phyloP scores from a whole-genome alignment of 2,329 filamentous ascomycete genomes.

The Epichloe uncinata region DNA sequence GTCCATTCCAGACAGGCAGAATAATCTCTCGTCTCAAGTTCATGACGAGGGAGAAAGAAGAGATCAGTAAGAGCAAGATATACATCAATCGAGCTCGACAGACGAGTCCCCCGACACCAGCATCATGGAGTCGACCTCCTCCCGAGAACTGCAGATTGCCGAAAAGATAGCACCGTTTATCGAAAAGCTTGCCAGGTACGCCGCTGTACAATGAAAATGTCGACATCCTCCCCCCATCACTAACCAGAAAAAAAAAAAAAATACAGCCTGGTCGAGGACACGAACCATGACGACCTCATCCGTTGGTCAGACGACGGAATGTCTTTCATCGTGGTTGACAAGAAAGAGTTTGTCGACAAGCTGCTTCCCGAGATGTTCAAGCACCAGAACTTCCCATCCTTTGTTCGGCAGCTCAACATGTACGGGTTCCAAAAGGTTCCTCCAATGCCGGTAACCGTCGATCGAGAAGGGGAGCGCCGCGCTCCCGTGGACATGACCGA shows the following conservation, averaged over 20 bases:
- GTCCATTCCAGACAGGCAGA: no score
- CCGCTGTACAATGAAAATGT: no score
- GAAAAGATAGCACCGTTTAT: no score
- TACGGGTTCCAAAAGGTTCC: not conserved
- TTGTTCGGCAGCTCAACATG: not conserved
- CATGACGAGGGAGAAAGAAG: no score
- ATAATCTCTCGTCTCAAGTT: no score
- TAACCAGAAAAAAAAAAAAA: no score
- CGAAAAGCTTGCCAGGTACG: no score
- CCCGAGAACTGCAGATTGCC: no score
- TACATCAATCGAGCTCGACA: no score
- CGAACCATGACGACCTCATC: not conserved
- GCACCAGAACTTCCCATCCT: not conserved
- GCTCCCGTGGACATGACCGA: not conserved
- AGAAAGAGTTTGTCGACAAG: not conserved
- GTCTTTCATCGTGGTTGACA: not conserved
- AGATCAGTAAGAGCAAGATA: no score
- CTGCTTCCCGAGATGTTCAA: not conserved
- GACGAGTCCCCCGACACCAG: no score
- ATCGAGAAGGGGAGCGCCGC: not conserved
- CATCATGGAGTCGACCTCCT: no score
- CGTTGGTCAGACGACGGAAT: not conserved
- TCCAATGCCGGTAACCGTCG: not conserved
- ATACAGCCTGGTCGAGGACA: not conserved
- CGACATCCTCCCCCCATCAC: rapidly evolving